Conservation (phyloP, 1,139 yeast species). For the Blastobotrys malaysiensis region DNA sequence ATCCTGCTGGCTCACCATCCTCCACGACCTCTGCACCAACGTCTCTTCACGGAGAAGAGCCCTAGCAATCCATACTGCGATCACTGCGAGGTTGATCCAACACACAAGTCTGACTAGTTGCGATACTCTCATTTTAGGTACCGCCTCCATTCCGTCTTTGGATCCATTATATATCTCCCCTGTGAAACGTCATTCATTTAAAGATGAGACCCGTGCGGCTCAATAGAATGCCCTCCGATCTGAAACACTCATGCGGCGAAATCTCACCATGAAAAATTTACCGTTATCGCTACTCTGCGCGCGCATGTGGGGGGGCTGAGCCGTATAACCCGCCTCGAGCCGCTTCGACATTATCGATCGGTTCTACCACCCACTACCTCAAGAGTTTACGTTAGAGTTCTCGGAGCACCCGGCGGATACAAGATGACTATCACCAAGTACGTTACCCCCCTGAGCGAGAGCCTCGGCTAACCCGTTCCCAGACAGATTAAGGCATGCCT, state of each 20-base stretch:
- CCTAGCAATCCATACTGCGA: background rate
- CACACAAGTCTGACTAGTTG: background rate
- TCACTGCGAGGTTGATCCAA: background rate
- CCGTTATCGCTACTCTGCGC: background rate
- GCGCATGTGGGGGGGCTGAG: background rate
- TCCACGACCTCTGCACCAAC: background rate
- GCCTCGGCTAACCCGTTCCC: background rate
- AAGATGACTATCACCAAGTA: background rate
- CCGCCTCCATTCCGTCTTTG: no score
- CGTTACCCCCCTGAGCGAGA: no score
- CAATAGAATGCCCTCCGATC: no score
- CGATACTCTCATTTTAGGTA: background rate
- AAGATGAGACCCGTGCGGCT: background rate
- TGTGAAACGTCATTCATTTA: background rate
- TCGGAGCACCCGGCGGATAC: background rate
- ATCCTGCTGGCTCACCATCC: background rate
- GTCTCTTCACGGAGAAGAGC: background rate
- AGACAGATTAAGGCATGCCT: conserved; percentile 63
- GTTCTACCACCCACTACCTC: no score
- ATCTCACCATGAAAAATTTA: background rate
- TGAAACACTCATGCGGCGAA: background rate
- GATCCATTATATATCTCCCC: background rate
- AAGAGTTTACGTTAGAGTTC: background rate
- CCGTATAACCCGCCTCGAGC: background rate
- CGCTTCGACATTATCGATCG: no score